A percentile compares a stretch with the other conserved stretches of the same genome.
These are phyloP conservation scores for Microascus cirrosus DNA, from an alignment of 2,329 filamentous ascomycete genomes.

Conservation along the genomic window DNA sequence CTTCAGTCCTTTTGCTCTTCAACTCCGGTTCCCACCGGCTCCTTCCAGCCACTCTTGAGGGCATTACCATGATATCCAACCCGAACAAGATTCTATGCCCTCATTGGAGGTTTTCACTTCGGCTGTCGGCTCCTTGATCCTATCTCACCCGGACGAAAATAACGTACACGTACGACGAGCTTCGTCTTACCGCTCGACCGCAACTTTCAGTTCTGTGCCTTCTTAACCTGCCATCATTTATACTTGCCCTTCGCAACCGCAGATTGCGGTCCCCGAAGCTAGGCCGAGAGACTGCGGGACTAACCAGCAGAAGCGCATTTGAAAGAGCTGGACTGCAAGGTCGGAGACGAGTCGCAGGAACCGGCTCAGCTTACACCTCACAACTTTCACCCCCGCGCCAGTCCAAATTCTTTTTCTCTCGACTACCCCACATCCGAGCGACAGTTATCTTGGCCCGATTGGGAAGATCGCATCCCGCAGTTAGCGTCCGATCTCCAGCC, in stretches of 20 bases:
- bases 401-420: slow-evolving; percentile 4
- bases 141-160: neutral
- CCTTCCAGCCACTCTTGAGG: neutral
- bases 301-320: too few species aligned
- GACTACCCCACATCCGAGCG: slow-evolving; percentile 2
- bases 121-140: slow-evolving; percentile 25
- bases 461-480: neutral
- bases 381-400: slow-evolving; percentile 1
- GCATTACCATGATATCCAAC: slow-evolving; percentile 26
- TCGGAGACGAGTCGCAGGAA: neutral
- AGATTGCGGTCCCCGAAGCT: neutral
- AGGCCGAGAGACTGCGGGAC: neutral
- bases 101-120: slow-evolving; percentile 26
- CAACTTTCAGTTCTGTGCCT: neutral
- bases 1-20: slow-evolving; percentile 3
- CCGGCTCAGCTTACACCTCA: neutral
- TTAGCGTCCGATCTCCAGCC: neutral
- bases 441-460: neutral
- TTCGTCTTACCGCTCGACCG: neutral
- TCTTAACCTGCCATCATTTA: neutral
- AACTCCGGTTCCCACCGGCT: neutral
- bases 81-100: slow-evolving; percentile 23
- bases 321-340: neutral
- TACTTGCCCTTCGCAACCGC: neutral
- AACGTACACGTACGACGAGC: neutral